Evolutionary conservation across 176 grass and related monocot genomes (phyloP).

Genomic region (Carex cristatella): DNA sequence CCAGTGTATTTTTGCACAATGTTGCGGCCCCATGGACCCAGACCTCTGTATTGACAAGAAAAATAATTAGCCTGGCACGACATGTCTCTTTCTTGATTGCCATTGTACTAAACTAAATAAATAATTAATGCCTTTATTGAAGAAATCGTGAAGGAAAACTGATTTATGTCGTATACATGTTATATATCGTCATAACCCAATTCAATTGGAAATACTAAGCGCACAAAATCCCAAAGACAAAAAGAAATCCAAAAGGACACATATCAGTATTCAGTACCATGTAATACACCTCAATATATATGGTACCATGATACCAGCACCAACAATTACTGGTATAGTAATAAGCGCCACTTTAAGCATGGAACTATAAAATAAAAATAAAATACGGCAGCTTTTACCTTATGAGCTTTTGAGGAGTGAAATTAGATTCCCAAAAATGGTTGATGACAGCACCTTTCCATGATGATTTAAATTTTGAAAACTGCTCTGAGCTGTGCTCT

Average conservation of each 20-base stretch:
- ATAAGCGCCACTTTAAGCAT: background rate
- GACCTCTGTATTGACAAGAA: constrained; percentile 26
- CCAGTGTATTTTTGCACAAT: constrained; percentile 34
- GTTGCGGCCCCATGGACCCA: constrained; percentile 42
- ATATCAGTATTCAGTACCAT: background rate
- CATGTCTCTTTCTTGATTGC: background rate
- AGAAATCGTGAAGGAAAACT: background rate
- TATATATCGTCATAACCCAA: background rate
- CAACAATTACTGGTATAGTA: background rate
- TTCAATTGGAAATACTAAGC: background rate
- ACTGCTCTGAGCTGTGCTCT: constrained; percentile 33
- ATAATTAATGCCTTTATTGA: background rate
- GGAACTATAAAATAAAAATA: background rate
- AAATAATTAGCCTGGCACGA: background rate
- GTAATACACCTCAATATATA: background rate
- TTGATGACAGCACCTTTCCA: constrained; percentile 33
- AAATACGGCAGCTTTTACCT: constrained; percentile 2
- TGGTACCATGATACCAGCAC: background rate
- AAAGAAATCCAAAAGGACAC: background rate
- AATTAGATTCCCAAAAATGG: constrained; percentile 40
- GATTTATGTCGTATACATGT: background rate
- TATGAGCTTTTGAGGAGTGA: constrained; percentile 43
- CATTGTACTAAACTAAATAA: background rate
- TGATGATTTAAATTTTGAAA: constrained; percentile 31
- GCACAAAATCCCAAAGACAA: background rate